These are phyloP conservation scores for Coleophoma cylindrospora DNA, from an alignment of 2,329 filamentous ascomycete species.

Conservation along the genomic window DNA sequence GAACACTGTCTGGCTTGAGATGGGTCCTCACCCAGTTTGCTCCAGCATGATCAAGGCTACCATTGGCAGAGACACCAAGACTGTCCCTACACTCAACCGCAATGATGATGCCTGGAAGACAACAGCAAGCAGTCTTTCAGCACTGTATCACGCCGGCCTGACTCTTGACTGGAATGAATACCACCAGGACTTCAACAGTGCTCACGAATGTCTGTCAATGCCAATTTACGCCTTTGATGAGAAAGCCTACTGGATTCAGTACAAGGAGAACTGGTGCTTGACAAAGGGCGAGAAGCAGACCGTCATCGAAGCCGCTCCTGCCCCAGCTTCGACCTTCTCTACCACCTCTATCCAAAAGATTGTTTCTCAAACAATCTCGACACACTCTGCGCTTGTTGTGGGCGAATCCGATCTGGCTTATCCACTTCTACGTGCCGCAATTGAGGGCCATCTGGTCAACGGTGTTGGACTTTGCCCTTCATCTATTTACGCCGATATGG, in stretches of 20 bases:
- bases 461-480: constrained; percentile 48
- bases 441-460: constrained; percentile 54
- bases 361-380: constrained; percentile 41
- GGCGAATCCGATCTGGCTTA: constrained; percentile 49
- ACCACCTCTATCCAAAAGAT: constrained; percentile 31
- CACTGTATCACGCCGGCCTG: constrained; percentile 55
- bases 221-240: constrained; percentile 58
- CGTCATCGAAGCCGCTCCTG: constrained; percentile 45
- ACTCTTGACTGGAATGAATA: constrained; percentile 54
- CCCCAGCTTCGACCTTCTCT: constrained; percentile 29
- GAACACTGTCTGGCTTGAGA: constrained; percentile 65
- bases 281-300: constrained; percentile 50
- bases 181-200: constrained; percentile 47
- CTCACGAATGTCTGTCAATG: constrained; percentile 47
- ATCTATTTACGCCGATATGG: constrained; percentile 54
- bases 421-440: constrained; percentile 46
- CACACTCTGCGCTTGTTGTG: constrained; percentile 44
- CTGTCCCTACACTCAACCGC: constrained; percentile 42
- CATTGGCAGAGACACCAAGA: constrained; percentile 35
- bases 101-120: constrained; percentile 47
- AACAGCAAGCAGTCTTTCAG: constrained; percentile 47
- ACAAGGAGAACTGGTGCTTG: constrained; percentile 53
- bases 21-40: constrained; percentile 67
- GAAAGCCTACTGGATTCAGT: constrained; percentile 47
- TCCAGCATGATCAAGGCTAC: constrained; percentile 61